phyloP scores from a whole-genome alignment of 1,284 basidiomycete genomes.

The Ustilago crameri region DNA sequence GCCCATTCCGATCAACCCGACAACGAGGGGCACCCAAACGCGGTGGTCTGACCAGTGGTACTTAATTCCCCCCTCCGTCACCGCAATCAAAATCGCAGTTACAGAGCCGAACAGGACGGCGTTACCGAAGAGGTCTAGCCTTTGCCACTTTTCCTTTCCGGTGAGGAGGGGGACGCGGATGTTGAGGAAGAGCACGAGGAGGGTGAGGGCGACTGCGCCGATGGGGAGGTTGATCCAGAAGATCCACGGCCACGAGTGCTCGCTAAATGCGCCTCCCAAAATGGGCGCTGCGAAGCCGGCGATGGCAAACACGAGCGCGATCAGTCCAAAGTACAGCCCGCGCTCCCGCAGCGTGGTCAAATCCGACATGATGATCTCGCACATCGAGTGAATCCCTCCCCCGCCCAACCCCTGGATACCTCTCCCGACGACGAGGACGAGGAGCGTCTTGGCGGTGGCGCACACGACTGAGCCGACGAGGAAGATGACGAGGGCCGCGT shows the following conservation, averaged over 20 bases:
- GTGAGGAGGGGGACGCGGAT: conserved; percentile 64
- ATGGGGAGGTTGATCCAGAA: conserved; percentile 68
- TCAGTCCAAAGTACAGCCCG: conserved; percentile 68
- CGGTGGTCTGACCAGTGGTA: conserved; percentile 64
- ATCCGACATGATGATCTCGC: conserved; percentile 69
- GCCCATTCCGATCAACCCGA: conserved; percentile 62
- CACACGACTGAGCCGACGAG: conserved; percentile 40
- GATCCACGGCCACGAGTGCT: conserved; percentile 69
- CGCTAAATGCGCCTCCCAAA: conserved; percentile 69
- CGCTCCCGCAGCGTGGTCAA: conserved; percentile 70
- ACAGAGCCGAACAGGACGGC: conserved; percentile 63
- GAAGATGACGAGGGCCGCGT: conserved; percentile 42
- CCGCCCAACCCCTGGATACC: conserved; percentile 70
- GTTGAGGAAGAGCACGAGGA: conserved; percentile 55
- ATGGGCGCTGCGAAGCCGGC: conserved; percentile 67
- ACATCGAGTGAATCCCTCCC: conserved; percentile 69
- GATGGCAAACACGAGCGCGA: conserved; percentile 63
- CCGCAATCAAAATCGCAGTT: conserved; percentile 62
- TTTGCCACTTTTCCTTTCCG: conserved; percentile 62
- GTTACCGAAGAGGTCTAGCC: conserved; percentile 68
- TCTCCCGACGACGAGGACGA: conserved; percentile 38
- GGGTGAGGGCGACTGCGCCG: conserved; percentile 12
- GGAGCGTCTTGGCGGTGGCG: conserved; percentile 30
- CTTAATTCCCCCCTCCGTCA: conserved; percentile 68
- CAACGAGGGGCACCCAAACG: conserved; percentile 63